Percentiles rank a stretch among this genome's conserved stretches.
phyloP scores from a whole-genome alignment of 768 basidiomycete species.

The Pisolithus albus region DNA sequence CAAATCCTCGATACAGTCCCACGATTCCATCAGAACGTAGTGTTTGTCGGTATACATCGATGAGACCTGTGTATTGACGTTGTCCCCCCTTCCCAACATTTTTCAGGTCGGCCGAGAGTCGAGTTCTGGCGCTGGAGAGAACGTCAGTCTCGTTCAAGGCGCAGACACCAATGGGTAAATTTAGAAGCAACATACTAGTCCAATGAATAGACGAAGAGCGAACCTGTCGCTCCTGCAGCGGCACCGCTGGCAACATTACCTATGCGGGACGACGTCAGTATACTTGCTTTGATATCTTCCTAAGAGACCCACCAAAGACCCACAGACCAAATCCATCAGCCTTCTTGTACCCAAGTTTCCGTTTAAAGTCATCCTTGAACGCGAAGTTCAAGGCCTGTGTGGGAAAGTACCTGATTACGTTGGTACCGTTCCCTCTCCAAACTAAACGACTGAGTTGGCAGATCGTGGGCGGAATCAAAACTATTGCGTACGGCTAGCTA shows the following conservation, averaged over 20 bases:
- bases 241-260: constrained; percentile 40
- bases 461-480: neutral
- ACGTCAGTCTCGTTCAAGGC: neutral
- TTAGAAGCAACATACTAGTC: constrained; percentile 29
- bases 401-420: constrained; percentile 40
- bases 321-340: constrained; percentile 32
- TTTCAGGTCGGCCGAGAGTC: constrained; percentile 36
- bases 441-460: constrained; percentile 19
- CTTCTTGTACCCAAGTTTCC: constrained; percentile 30
- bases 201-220: constrained; percentile 40
- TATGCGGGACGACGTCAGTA: constrained; percentile 4
- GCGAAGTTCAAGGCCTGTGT: constrained; percentile 43
- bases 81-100: constrained; percentile 31
- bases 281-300: neutral
- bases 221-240: constrained; percentile 36
- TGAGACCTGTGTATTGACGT: constrained; percentile 35
- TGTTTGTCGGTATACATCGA: constrained; percentile 40
- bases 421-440: constrained; percentile 41
- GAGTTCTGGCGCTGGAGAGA: constrained; percentile 31
- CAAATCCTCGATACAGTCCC: constrained; percentile 39
- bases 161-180: neutral
- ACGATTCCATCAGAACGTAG: constrained; percentile 33
- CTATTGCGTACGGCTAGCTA: constrained; percentile 26
- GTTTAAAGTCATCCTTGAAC: constrained; percentile 41
- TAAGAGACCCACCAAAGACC: constrained; percentile 24